Evolutionary conservation across 2,329 filamentous ascomycete species (phyloP).

Genomic region (Cephalotrichum gorgonifer): DNA sequence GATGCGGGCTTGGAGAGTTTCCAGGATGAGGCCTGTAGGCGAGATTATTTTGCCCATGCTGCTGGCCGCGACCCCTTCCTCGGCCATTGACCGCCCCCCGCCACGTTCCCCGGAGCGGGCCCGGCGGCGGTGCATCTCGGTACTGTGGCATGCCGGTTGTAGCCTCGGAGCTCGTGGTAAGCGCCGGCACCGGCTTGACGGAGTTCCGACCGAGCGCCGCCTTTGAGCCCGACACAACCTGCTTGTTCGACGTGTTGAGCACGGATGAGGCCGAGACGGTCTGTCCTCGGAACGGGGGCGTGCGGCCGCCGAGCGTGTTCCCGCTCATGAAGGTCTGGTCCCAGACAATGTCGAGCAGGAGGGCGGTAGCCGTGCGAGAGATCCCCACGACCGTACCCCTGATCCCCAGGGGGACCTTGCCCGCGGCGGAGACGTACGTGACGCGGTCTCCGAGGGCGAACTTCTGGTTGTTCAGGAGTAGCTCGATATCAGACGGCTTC

Average conservation of each 20-base stretch:
- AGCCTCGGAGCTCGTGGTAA: constrained; percentile 44
- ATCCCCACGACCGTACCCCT: constrained; percentile 92
- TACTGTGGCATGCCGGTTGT: constrained; percentile 52
- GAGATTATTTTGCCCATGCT: constrained; percentile 12
- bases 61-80: constrained; percentile 26
- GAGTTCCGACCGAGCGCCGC: constrained; percentile 30
- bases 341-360: constrained; percentile 85
- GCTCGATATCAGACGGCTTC: constrained; percentile 92
- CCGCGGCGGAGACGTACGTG: constrained; percentile 84
- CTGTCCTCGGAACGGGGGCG: constrained; percentile 86
- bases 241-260: constrained; percentile 73
- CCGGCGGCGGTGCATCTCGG: constrained; percentile 43
- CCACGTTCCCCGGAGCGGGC: constrained; percentile 45
- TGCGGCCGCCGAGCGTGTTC: constrained; percentile 80
- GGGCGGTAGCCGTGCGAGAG: constrained; percentile 72
- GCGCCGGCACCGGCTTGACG: constrained; percentile 32
- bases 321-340: constrained; percentile 96
- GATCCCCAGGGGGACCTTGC: constrained; percentile 87
- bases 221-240: constrained; percentile 63
- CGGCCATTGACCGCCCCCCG: constrained; percentile 44
- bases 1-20: neutral
- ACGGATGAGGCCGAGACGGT: constrained; percentile 84
- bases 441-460: constrained; percentile 84
- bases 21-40: constrained; percentile 8
- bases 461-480: constrained; percentile 73